Conservation (phyloP, 164 flowering plant species). For the Houttuynia cordata region DNA sequence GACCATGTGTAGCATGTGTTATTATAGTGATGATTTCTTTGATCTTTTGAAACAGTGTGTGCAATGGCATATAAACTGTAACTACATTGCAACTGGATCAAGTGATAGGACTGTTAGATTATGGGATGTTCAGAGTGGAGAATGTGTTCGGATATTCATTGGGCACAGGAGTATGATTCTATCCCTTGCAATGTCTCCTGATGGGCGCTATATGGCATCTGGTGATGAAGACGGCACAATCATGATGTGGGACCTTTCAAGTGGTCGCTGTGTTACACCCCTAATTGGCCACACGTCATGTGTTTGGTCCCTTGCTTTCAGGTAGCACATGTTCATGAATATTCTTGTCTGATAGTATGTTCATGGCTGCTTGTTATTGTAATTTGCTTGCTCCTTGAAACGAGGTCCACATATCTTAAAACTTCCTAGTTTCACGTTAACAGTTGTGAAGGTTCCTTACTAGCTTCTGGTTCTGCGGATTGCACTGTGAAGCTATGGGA, state of each 20-base stretch:
- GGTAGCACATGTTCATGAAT: slow-evolving; percentile 25
- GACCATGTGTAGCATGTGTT: no score
- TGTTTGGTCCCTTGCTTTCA: slow-evolving; percentile 90
- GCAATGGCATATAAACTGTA: slow-evolving; percentile 96
- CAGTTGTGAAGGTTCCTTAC: slow-evolving; percentile 94
- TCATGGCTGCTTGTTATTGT: not conserved
- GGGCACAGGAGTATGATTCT: slow-evolving; percentile 93
- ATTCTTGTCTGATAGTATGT: not conserved
- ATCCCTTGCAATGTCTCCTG: slow-evolving; percentile 93
- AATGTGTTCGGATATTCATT: slow-evolving; percentile 88
- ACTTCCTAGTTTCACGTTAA: not conserved
- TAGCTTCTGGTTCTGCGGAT: slow-evolving; percentile 99
- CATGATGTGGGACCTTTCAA: slow-evolving; percentile 98
- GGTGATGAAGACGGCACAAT: slow-evolving; percentile 99
- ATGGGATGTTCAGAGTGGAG: slow-evolving; percentile 97
- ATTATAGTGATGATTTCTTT: no score
- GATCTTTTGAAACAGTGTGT: slow-evolving; percentile 54
- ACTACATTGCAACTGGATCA: slow-evolving; percentile 95
- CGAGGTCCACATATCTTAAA: slow-evolving; percentile 3
- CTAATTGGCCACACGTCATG: slow-evolving; percentile 85
- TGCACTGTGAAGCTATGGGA: slow-evolving; percentile 96
- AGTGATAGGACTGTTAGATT: slow-evolving; percentile 94
- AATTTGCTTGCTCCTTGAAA: slow-evolving; percentile 3
- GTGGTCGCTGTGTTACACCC: slow-evolving; percentile 83
- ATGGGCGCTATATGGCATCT: slow-evolving; percentile 95